Base-by-base conservation (phyloP, 805 yeast species). In the Ogataea zsoltii region DNA sequence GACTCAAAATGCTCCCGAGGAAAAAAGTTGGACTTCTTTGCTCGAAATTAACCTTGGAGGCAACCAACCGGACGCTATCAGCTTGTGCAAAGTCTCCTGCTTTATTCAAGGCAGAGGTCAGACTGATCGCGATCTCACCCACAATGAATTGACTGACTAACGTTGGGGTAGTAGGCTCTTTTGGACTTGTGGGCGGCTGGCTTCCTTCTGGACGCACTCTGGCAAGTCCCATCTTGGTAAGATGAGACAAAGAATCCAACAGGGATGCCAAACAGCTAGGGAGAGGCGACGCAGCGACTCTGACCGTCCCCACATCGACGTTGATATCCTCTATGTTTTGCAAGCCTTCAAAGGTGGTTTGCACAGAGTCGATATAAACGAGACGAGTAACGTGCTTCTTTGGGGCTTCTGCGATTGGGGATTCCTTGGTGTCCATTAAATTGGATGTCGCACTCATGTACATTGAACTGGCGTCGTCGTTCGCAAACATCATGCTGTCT, bases 381-480 rank as follows among this genome's bases (percentile, higher is more conserved):
- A 72, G 39, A 12, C 44, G 55, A 0, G 67, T 39, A 2, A 56
- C 28, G 6, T 50, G 35, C 5, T 38, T 21, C 21, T 41, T 14
- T 17, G 37, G 10, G n/a, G 32, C 23, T 15, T 29, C 35, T 15
- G 14, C 39, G 21, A 10, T 26, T 35, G 17, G 23, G 31, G 14
- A 38, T 42, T 14, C 11, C 14, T 35, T 30, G 21, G 60, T 33
- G 26, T 54, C 54, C 39, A 74, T 67, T 2, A 79, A 59, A 40
- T 76, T 74, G 0, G 88, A 80, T 10, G 84, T 71, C 2, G 96
- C 95, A 63, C 95, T 87, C 91, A 87, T 81, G 59, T 86, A 88
- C 15, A 88, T 74, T 2, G 90, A 82, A 38, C 80, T 74, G 1
- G 88, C 85, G 45, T 83, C 85, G 41, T 77, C 81, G 43, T 79